Conservation (phyloP, 352 stramenopile species). For the Globisporangium emineosum region DNA sequence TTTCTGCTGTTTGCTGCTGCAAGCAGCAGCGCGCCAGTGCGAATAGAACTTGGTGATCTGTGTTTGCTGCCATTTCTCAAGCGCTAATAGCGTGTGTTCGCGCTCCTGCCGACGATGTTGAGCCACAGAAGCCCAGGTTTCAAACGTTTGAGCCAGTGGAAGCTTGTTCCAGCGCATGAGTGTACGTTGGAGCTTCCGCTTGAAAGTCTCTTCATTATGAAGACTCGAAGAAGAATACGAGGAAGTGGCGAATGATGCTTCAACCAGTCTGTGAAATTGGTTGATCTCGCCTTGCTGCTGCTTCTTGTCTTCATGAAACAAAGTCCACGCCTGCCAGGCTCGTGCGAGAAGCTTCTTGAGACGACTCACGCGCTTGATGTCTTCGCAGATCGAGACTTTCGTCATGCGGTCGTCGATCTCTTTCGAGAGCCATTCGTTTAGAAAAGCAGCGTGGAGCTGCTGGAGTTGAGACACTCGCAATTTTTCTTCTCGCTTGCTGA, state of each 20-base stretch:
- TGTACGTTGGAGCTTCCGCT: background rate
- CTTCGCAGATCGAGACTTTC: slow-evolving; percentile 24
- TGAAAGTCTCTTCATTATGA: background rate
- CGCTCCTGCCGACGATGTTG: slow-evolving; percentile 14
- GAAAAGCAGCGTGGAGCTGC: slow-evolving; percentile 21
- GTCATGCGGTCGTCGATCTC: slow-evolving; percentile 22
- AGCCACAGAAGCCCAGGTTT: slow-evolving; percentile 15
- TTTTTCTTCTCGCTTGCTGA: slow-evolving; percentile 19
- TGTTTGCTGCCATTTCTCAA: slow-evolving; percentile 28
- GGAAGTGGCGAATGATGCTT: background rate
- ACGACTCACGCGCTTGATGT: slow-evolving; percentile 16
- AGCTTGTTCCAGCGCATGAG: slow-evolving; percentile 28
- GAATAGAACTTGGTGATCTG: slow-evolving; percentile 4
- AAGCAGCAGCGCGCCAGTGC: background rate
- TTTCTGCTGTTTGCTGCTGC: background rate
- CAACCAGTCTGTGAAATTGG: background rate
- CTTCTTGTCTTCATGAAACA: slow-evolving; percentile 19
- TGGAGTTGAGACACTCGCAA: slow-evolving; percentile 17
- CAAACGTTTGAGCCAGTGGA: slow-evolving; percentile 16
- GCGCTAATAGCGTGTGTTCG: slow-evolving; percentile 19
- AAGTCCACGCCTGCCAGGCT: slow-evolving; percentile 24
- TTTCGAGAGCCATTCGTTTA: slow-evolving; percentile 27
- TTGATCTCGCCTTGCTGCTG: background rate
- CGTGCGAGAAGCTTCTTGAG: slow-evolving; percentile 16
- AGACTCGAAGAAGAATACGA: background rate